Evolutionary conservation across 2,329 filamentous ascomycete genomes (phyloP), one percentile per base, ranked within the genome.

Genomic region (Chaetomium sp.): DNA sequence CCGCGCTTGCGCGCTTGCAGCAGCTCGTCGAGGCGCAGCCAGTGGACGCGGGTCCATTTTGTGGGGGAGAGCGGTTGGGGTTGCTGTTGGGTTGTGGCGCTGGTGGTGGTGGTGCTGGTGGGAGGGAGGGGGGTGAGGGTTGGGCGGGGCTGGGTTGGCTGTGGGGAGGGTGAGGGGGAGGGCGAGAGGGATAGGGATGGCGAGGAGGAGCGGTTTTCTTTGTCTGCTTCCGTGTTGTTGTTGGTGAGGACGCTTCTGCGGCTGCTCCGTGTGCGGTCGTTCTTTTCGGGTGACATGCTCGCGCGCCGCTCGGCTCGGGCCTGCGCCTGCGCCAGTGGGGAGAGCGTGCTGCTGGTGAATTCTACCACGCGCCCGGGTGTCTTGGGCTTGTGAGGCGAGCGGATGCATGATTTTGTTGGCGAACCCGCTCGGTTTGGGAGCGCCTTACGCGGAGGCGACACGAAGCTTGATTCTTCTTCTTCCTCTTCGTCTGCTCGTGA

Each of bases 361-460:
- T 85, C 83, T 16, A 87, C 85, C 0, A 87, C 82, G 0, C 83
- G 81, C 4, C 85, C 85, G 0, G 83, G 83, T 2, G 83, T 86
- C 66, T 81, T 85, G 3, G 83, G 81, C 70, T 87, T 87, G 21
- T 85, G 72, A 0, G 84, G 83, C 4, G 85, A 85, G 21, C 85
- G 81, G 27, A 87, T 74, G 68, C 80, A 83, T 0, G 85, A 87
- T 71, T 87, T 87, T 9, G 74, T 78, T 0, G 85, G 85, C 1
- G 84, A 87, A 4, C 81, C 80, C n/a, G 80, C 78, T 65, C 78
- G 81, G 59, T 81, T 78, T 13, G 84, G 83, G 3, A 81, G 75
- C 2, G 82, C 81, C 7, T 81, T 80, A 25, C 83, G 78, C n/a
- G 78, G 70, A 4, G 77, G 78, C 3, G 74, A 77, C 19, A 76